phyloP scores from a whole-genome alignment of 2,329 filamentous ascomycete genomes.

The Anthostomella pinea region DNA sequence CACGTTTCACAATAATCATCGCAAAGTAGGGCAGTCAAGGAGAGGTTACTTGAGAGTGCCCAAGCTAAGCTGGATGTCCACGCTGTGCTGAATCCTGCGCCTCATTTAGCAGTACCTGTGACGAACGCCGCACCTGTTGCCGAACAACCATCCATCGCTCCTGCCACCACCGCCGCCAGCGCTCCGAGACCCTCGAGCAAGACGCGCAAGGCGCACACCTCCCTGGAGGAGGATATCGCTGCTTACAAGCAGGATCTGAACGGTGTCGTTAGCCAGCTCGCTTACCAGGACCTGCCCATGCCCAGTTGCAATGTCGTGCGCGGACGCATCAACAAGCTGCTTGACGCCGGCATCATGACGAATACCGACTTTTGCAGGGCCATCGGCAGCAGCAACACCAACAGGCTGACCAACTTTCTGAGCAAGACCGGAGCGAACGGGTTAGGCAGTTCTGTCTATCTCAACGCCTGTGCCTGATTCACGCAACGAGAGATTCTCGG shows the following conservation, averaged over 20 bases:
- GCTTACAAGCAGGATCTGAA: slow-evolving; percentile 27
- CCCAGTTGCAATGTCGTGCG: slow-evolving; percentile 18
- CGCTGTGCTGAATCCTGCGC: no score
- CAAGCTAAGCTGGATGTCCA: no score
- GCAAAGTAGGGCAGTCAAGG: no score
- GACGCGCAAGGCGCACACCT: slow-evolving; percentile 25
- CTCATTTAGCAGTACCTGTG: no score
- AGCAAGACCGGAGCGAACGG: slow-evolving; percentile 14
- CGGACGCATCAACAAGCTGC: slow-evolving; percentile 19
- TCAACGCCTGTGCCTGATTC: slow-evolving; percentile 22
- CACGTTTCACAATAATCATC: no score
- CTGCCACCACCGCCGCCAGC: background rate
- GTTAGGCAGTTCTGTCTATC: slow-evolving; percentile 8
- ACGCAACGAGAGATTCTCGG: slow-evolving; percentile 21
- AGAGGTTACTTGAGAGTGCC: no score
- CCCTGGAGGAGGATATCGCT: slow-evolving; percentile 26
- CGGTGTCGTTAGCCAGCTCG: slow-evolving; percentile 8
- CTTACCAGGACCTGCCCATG: slow-evolving; percentile 7
- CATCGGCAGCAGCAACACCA: slow-evolving; percentile 8
- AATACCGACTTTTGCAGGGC: slow-evolving; percentile 22
- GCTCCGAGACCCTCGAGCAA: slow-evolving; percentile 7
- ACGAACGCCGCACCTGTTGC: no score
- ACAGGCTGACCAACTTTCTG: slow-evolving; percentile 16
- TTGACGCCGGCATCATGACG: slow-evolving; percentile 24
- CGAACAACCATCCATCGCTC: no score